Evolutionary conservation across 805 yeast genomes (phyloP), one percentile per base, ranked within the genome.

Genomic region (Hanseniaspora jakobsenii): DNA sequence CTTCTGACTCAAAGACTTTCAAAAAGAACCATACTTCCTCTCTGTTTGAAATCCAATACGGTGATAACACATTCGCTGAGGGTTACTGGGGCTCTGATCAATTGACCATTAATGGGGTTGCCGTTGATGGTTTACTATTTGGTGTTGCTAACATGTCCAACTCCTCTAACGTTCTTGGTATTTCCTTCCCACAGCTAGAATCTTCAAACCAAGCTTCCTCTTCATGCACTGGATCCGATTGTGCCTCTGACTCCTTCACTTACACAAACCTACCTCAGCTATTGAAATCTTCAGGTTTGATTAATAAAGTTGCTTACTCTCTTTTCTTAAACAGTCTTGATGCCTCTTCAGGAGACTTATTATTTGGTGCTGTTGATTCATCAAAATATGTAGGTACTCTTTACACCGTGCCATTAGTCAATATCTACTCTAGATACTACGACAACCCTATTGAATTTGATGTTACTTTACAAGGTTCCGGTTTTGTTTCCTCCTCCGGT

Each of bases 321-420:
- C 59, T 81, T 48, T 77, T 65, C 52, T 64, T 79, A 53, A 17
- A 50, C 49, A 14, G 38, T 7, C 23, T 39, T n/a, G 60, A 57
- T n/a, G 53, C 67, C 1, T 47, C 54, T 12, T 48, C 61, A 1
- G 81, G 81, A 1, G 57, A 69, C 4, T 63, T 79, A 16, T 55
- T 79, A 41, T 78, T 79, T 63, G 85, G 86, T 13, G 85, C 76
- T 9, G 61, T 73, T 28, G 85, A 78, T 51, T 64, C 64, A 31
- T 63, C 69, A 24, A 75, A 75, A 55, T 75, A 67, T 55, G 48
- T 62, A 1, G 83, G 82, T 7, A 50, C 57, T 24, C 56, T 76
- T 27, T 54, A 60, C 17, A 58, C 72, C 2, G 59, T 75, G 9
- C 75, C 77, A 29, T 56, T 69, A 52, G 63, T 73, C 48, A 75